A percentile compares a stretch with the other conserved stretches of the same genome.
Conservation (phyloP, 495 filamentous ascomycete genomes). For the Umbilicaria muhlenbergii region DNA sequence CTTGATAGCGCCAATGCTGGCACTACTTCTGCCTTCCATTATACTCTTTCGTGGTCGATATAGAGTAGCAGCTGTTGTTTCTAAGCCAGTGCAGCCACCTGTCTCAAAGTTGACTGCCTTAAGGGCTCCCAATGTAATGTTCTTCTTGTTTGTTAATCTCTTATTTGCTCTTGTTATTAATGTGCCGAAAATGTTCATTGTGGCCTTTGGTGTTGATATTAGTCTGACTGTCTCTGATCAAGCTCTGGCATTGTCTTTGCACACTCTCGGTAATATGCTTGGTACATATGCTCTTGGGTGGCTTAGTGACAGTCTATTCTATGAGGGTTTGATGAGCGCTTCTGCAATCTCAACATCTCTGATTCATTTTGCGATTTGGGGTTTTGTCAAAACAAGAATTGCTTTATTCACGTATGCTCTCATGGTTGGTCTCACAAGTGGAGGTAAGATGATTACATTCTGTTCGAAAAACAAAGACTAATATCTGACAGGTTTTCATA, state of each 20-base stretch:
- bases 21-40: constrained; percentile 5
- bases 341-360: constrained; percentile 1
- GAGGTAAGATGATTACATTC: too few relatives aligned
- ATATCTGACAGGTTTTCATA: background rate
- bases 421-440: too few relatives aligned
- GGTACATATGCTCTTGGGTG: constrained; percentile 5
- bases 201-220: constrained; percentile 5
- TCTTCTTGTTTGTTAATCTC: constrained; percentile 1
- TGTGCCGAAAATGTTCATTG: constrained; percentile 11
- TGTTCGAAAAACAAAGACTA: too few relatives aligned
- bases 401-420: too few relatives aligned
- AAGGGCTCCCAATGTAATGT: constrained; percentile 1
- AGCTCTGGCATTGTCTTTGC: constrained; percentile 5
- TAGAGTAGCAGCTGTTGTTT: constrained; percentile 1
- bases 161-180: constrained; percentile 7
- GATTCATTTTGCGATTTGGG: constrained; percentile 5
- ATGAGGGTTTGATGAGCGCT: constrained; percentile 1
- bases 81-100: constrained; percentile 1
- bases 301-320: constrained; percentile 2
- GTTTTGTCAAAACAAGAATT: constrained; percentile 1
- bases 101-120: constrained; percentile 5
- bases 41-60: constrained; percentile 8
- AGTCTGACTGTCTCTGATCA: constrained; percentile 3
- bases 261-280: constrained; percentile 1
- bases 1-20: constrained; percentile 7